Base-by-base conservation (phyloP, 176 grass and related monocot genomes). In the Oryza meridionalis region DNA sequence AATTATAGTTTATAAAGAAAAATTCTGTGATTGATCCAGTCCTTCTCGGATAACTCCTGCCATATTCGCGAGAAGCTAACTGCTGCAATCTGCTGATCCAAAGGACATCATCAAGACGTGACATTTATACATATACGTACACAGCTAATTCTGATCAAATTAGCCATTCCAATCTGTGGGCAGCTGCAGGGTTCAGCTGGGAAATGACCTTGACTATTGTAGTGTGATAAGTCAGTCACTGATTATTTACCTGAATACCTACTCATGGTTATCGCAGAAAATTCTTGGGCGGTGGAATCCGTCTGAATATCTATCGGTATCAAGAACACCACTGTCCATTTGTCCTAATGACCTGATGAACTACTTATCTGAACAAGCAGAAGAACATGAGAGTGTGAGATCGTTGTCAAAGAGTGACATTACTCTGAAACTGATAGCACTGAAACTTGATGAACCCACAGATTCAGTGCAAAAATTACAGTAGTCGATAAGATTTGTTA, bases 111-210 rank as follows among this genome's bases (percentile, higher is more conserved):
- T 45, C 59, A 77, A 26, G n/a, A 45, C 50, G 37, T 46, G 16
- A 64, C 69, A 64, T 21, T 12, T 61, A 24, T 62, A 22, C 19
- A 22, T 62, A 62, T 22, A 10, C n/a, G n/a, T n/a, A n/a, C 8
- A 66, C 19, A 32, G 53, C 45, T 40, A 77, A 81, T 50, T 27
- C 31, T 55, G 66, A 70, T 58, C n/a, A 80, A 67, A 80, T 67
- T 33, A 19, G 15, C 5, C 26, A 69, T 0, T 62, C 27, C 17
- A 31, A 15, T 80, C 43, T 50, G 27, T 35, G 43, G 44, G 65
- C 66, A 25, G 53, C 11, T 8, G 53, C 65, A 51, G 77, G 46
- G 35, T 40, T 43, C 68, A 70, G 10, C 4, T 9, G 35, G n/a
- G 37, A 40, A 40, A 40, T 40, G 7, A 6, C 51, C 0, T 27